Evolutionary conservation across 2,329 filamentous ascomycete species (phyloP).

Genomic region (Fusarium liriodendri): DNA sequence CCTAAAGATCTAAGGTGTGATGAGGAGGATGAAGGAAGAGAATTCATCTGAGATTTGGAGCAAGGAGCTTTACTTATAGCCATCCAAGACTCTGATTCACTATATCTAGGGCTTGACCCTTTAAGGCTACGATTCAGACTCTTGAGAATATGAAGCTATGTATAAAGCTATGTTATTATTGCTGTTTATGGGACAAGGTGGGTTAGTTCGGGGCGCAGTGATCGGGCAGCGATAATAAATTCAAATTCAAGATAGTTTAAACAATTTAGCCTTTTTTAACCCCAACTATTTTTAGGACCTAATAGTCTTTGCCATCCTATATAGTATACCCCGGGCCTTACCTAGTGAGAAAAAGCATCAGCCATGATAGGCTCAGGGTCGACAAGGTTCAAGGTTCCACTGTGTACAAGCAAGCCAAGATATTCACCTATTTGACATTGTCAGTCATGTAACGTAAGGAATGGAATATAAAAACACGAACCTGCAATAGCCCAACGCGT

Average conservation of each 20-base stretch:
- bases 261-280: too few relatives aligned
- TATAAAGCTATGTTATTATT: too few relatives aligned
- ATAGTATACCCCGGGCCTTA: not conserved
- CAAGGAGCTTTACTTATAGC: not conserved
- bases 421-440: slow-evolving; percentile 2
- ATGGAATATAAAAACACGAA: not conserved
- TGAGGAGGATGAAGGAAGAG: not conserved
- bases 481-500: slow-evolving; percentile 4
- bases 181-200: too few relatives aligned
- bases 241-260: too few relatives aligned
- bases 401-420: slow-evolving; percentile 2
- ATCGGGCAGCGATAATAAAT: too few relatives aligned
- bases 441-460: not conserved
- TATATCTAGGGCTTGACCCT: not conserved
- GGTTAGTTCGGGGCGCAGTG: too few relatives aligned
- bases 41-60: not conserved
- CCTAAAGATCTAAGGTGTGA: not conserved
- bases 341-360: not conserved
- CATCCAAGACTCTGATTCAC: not conserved
- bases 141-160: too few relatives aligned
- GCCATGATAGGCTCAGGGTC: not conserved
- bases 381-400: not conserved
- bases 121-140: too few relatives aligned
- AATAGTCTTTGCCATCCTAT: too few relatives aligned
- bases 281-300: too few relatives aligned